Evolutionary conservation across 2,329 filamentous ascomycete species (phyloP).

Genomic region (Xylariaceae sp.): DNA sequence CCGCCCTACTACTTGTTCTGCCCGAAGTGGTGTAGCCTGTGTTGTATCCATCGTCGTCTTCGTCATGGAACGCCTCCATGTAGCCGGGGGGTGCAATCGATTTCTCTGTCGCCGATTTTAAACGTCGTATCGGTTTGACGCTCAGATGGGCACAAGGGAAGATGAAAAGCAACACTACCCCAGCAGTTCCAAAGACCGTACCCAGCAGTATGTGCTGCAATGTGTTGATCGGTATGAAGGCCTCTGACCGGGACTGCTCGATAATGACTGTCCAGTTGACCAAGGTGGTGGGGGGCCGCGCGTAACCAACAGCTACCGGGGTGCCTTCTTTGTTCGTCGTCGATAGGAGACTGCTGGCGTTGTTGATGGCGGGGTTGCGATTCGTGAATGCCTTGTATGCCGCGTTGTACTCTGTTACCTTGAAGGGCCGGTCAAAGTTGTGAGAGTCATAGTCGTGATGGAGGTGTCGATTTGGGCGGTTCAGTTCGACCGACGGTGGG

Average conservation of each 20-base stretch:
- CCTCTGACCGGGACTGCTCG: conserved; percentile 69
- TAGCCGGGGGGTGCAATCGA: conserved; percentile 63
- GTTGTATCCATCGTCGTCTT: conserved; percentile 42
- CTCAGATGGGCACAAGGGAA: conserved; percentile 77
- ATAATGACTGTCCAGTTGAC: conserved; percentile 80
- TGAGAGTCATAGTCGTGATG: conserved; percentile 38
- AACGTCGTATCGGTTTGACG: conserved; percentile 70
- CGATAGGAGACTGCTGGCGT: conserved; percentile 62
- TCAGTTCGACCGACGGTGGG: conserved; percentile 40
- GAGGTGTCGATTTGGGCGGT: conserved; percentile 43
- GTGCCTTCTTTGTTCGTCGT: conserved; percentile 67
- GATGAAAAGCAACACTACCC: conserved; percentile 63
- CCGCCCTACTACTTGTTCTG: conserved; percentile 32
- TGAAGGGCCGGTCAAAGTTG: conserved; percentile 47
- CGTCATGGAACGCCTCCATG: conserved; percentile 39
- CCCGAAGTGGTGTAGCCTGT: conserved; percentile 30
- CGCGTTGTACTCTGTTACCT: conserved; percentile 56
- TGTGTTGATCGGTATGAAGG: conserved; percentile 67
- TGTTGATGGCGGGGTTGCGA: conserved; percentile 49
- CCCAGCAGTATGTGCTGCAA: conserved; percentile 76
- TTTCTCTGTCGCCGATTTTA: conserved; percentile 70
- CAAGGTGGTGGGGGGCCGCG: conserved; percentile 59
- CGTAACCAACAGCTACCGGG: conserved; percentile 73
- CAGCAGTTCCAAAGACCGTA: conserved; percentile 79
- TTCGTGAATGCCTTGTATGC: conserved; percentile 55